Base-by-base conservation (phyloP, 208 protist genomes). In the Blechomonas ayalai region DNA sequence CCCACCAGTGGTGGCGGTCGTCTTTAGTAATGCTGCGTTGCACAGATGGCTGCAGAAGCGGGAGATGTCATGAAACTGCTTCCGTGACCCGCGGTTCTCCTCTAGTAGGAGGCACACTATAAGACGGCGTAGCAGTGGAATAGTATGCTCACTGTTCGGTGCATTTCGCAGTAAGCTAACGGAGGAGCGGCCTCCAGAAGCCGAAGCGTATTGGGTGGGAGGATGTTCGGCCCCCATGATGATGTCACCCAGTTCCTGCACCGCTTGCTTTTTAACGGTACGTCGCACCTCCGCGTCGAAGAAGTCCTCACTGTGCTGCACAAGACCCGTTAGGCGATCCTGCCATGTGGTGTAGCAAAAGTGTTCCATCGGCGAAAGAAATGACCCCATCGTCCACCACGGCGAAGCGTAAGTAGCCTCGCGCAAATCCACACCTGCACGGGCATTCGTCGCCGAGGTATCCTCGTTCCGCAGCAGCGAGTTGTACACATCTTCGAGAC, bases 311-410 rank as follows among this genome's bases (percentile, higher is more conserved):
- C 50, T 61, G 9, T 58, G 45, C 12, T 45, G 42, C 40, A 82
- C 59, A 0, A 68, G 47, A 3, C 47, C 22, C 4, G 43, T 59
- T 4, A 77, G 40, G 12, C 59, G 52, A 34, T 82, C 64, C 52
- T 82, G 73, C 73, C 73, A 82, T 9, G 52, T 49, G 8, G 73
- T 59, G 20, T 77, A 42, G 9, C 68, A 56, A 9, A 82, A 37
- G 48, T 69, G 56, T 36, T 54, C 50, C 9, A 65, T 26, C 10
- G 66, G 65, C 7, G 47, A 50, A 50, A 77, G 73, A 20, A 82
- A n/a, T 3, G 45, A 46, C 52, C 66, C 62, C 38, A 69, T 36
- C 29, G n/a, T n/a, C n/a, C n/a, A n/a, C n/a, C n/a, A n/a, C n/a
- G n/a, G n/a, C n/a, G n/a, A n/a, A n/a, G n/a, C n/a, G n/a, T n/a